phyloP scores from a whole-genome alignment of 106 monocot genomes.

The Posidonia australis region DNA sequence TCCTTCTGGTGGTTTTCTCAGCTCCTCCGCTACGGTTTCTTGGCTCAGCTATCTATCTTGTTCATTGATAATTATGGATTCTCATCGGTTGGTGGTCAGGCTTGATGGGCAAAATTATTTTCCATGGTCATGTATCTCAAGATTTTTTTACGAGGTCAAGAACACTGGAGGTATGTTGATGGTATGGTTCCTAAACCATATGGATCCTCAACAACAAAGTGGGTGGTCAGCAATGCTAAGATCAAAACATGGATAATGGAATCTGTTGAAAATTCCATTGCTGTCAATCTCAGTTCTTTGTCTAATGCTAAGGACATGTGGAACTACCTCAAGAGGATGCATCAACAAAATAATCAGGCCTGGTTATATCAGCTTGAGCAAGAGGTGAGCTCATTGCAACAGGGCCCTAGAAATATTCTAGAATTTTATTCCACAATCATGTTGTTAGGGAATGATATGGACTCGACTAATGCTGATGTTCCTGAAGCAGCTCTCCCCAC shows the following conservation, averaged over 20 bases:
- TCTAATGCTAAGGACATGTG: conserved; percentile 2
- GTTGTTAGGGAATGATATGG: conserved; percentile 6
- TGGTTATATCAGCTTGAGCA: background rate
- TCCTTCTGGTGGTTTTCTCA: too few relatives aligned
- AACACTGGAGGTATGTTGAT: background rate
- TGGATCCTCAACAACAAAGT: background rate
- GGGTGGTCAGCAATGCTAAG: background rate
- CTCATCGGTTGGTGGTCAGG: too few relatives aligned
- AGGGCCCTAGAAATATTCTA: background rate
- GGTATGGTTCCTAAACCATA: background rate
- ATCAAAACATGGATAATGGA: conserved; percentile 4
- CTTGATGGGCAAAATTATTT: background rate
- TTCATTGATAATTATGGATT: too few relatives aligned
- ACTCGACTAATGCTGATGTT: background rate
- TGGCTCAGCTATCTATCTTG: too few relatives aligned
- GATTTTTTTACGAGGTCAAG: background rate
- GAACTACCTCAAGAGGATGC: background rate
- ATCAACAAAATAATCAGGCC: background rate
- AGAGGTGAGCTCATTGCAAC: background rate
- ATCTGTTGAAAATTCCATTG: background rate
- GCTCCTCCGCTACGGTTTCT: too few relatives aligned
- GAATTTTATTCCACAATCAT: conserved; percentile 1
- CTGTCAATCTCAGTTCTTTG: background rate
- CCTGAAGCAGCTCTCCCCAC: background rate
- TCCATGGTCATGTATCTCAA: background rate